Evolutionary conservation across 139 green algal genomes (phyloP), one percentile per base, ranked within the genome.

Genomic region (Coelastrella sp.): DNA sequence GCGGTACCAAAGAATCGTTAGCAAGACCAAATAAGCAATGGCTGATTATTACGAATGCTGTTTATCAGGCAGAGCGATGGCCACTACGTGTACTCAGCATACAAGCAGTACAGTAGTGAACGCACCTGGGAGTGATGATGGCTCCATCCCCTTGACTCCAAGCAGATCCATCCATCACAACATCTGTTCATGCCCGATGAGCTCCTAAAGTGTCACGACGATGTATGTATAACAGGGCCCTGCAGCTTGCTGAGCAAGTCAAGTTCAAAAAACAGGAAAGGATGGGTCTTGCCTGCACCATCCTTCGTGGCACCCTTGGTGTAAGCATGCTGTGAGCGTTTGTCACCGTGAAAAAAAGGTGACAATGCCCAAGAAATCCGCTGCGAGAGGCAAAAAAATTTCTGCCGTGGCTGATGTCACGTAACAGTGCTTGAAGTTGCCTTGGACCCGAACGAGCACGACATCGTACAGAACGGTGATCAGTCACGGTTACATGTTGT

Each of bases 121-220:
- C n/a, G n/a, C n/a, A n/a, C 76, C 76, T 74, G 34, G 76, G 76
- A 38, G n/a, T 60, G 35, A 83, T 83, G 76, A 83, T 71, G 76
- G 76, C 76, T 37, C 76, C 76, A 83, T 83, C 76, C 48, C 8
- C 43, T 67, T 45, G 41, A 45, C 41, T 48, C 38, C 23, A 34
- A 9, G 43, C n/a, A 50, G 73, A 13, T 51, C 9, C 45, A 43
- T 64, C 17, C 68, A 77, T 64, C 19, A n/a, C 45, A 53, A 53
- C 2, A 15, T 4, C 17, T 57, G 48, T 57, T 57, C 17, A 23
- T 4, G 48, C 48, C n/a, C n/a, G n/a, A n/a, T n/a, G n/a, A n/a
- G n/a, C n/a, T n/a, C n/a, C n/a, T n/a, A n/a, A n/a, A n/a, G n/a
- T n/a, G n/a, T n/a, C n/a, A n/a, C n/a, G n/a, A n/a, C n/a, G n/a